These are phyloP conservation scores for Micromonas pusilla DNA, from an alignment of 139 green algal species.

Conservation along the genomic window DNA sequence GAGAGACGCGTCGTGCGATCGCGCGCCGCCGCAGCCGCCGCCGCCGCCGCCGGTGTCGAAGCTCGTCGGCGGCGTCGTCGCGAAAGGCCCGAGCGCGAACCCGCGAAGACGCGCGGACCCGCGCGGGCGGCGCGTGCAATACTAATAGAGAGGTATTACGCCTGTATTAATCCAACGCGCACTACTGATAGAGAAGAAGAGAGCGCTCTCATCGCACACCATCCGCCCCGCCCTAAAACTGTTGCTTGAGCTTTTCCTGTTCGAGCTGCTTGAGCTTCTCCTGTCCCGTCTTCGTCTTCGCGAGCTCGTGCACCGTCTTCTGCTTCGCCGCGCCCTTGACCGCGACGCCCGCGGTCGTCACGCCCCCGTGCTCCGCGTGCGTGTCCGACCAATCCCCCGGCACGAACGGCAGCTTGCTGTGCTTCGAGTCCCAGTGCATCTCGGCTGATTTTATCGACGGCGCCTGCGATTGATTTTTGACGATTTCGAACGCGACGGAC, in stretches of 20 bases:
- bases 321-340: constrained; percentile 48
- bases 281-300: constrained; percentile 18
- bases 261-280: neutral
- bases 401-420: constrained; percentile 66
- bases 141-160: too few relatives aligned
- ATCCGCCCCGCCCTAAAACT: neutral
- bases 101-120: too few relatives aligned
- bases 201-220: neutral
- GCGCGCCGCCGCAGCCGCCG: too few relatives aligned
- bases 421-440: constrained; percentile 68
- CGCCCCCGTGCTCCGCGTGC: constrained; percentile 47
- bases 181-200: too few relatives aligned
- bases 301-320: constrained; percentile 18
- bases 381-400: constrained; percentile 50
- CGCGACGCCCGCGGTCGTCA: constrained; percentile 61
- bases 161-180: too few relatives aligned
- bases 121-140: too few relatives aligned
- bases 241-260: neutral
- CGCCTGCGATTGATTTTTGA: too few relatives aligned
- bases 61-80: too few relatives aligned
- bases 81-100: too few relatives aligned
- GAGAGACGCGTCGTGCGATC: too few relatives aligned
- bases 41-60: too few relatives aligned
- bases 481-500: too few relatives aligned
- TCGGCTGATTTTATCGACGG: neutral